phyloP scores from a whole-genome alignment of 2,329 filamentous ascomycete genomes.

The Ampelomyces quisqualis region DNA sequence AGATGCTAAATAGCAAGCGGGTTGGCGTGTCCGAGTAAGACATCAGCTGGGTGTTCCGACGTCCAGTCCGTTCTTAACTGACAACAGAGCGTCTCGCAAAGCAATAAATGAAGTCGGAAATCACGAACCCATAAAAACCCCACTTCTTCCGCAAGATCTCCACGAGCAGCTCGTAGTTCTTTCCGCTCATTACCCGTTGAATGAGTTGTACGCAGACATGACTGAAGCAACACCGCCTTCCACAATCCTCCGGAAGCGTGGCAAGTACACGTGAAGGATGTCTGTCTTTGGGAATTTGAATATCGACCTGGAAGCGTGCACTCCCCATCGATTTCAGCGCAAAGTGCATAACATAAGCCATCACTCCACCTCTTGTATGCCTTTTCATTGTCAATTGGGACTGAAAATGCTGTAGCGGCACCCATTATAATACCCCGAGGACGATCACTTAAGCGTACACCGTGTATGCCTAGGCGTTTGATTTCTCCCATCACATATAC shows the following conservation, averaged over 20 bases:
- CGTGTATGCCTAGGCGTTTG: background rate
- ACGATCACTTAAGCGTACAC: background rate
- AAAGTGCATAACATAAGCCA: slow-evolving; percentile 1
- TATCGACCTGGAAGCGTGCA: background rate
- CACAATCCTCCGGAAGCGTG: slow-evolving; percentile 1
- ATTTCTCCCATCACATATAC: background rate
- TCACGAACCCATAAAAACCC: background rate
- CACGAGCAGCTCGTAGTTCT: background rate
- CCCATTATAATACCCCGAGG: background rate
- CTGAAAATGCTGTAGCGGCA: background rate
- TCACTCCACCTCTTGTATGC: background rate
- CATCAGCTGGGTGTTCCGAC: background rate
- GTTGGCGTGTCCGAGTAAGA: background rate
- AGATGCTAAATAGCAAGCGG: background rate
- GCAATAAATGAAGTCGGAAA: background rate
- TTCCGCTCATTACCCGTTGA: background rate
- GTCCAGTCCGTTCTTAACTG: slow-evolving; percentile 1
- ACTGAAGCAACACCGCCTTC: background rate
- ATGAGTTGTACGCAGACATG: slow-evolving; percentile 1
- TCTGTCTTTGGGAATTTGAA: background rate
- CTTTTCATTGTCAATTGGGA: background rate
- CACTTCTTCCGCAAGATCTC: background rate
- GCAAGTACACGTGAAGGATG: background rate
- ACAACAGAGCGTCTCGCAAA: background rate
- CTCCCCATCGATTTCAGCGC: slow-evolving; percentile 1